Conservation (phyloP, 495 filamentous ascomycete genomes). For the Neurospora sp. region DNA sequence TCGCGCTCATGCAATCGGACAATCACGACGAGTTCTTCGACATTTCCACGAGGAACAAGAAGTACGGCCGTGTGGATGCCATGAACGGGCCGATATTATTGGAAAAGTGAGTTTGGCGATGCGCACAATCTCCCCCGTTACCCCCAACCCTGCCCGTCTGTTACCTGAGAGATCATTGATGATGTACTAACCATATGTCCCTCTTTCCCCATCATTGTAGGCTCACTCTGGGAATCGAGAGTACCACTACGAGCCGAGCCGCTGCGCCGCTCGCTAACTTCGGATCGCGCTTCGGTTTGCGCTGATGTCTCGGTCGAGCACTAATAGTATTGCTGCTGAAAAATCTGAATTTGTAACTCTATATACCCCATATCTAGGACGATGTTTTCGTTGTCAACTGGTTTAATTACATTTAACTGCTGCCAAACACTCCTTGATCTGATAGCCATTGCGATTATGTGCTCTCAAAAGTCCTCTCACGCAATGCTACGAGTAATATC, state of each 20-base stretch:
- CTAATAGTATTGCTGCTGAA: not conserved
- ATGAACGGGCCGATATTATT: constrained; percentile 75
- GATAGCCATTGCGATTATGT: not conserved
- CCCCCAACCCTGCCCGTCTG: not conserved
- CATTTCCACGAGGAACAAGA: constrained; percentile 71
- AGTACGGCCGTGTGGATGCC: constrained; percentile 87
- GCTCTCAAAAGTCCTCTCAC: no score
- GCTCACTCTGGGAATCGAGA: constrained; percentile 52
- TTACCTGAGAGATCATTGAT: not conserved
- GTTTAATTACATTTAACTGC: not conserved
- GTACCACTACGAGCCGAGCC: constrained; percentile 36
- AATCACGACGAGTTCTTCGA: constrained; percentile 95
- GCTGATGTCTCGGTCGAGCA: constrained; percentile 21
- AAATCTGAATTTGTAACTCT: not conserved
- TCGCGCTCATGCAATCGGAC: constrained; percentile 72
- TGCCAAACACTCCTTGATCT: not conserved
- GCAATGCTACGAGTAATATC: not conserved
- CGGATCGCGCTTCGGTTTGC: constrained; percentile 60
- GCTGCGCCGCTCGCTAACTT: constrained; percentile 57
- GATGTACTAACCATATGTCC: not conserved
- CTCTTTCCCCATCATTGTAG: constrained; percentile 21
- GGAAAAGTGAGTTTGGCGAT: constrained; percentile 59
- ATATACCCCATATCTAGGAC: not conserved
- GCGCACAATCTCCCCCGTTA: not conserved
- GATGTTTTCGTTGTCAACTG: not conserved